These are phyloP conservation scores for Hanseniaspora jakobsenii DNA, from an alignment of 805 yeast genomes.

Conservation along the genomic window DNA sequence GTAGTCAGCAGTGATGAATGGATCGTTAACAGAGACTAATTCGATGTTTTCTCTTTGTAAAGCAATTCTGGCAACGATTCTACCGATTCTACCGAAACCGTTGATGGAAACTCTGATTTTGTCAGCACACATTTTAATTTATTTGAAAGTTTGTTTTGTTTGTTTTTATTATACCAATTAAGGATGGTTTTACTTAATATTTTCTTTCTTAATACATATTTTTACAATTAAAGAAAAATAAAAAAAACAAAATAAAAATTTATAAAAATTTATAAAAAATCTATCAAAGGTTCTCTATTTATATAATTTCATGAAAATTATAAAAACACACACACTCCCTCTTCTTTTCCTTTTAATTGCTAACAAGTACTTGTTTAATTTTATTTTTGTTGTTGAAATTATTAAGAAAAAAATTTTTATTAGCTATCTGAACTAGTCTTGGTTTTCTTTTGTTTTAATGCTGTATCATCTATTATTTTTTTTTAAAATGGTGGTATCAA, in stretches of 20 bases:
- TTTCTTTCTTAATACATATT: neutral
- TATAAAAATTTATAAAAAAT: neutral
- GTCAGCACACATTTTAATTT: constrained; percentile 15
- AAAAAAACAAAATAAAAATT: neutral
- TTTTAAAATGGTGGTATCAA: too few species aligned
- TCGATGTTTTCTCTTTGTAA: constrained; percentile 40
- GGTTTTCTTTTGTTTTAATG: too few species aligned
- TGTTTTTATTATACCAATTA: constrained; percentile 12
- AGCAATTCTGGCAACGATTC: constrained; percentile 55
- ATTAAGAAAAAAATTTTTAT: too few species aligned
- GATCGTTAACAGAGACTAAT: constrained; percentile 59
- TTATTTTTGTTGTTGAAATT: too few species aligned
- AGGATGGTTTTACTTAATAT: constrained; percentile 10
- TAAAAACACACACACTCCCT: too few species aligned
- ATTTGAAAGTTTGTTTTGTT: constrained; percentile 1
- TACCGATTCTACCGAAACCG: constrained; percentile 66
- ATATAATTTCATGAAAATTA: too few species aligned
- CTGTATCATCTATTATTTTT: too few species aligned
- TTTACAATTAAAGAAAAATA: neutral
- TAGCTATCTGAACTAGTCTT: too few species aligned
- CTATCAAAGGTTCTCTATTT: neutral
- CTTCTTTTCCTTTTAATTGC: too few species aligned
- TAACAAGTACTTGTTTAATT: too few species aligned
- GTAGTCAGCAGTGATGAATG: constrained; percentile 54
- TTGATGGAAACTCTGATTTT: constrained; percentile 42